Evolutionary conservation across 2,329 filamentous ascomycete genomes (phyloP), one percentile per base, ranked within the genome.

Genomic region (Aspergillus sp.): DNA sequence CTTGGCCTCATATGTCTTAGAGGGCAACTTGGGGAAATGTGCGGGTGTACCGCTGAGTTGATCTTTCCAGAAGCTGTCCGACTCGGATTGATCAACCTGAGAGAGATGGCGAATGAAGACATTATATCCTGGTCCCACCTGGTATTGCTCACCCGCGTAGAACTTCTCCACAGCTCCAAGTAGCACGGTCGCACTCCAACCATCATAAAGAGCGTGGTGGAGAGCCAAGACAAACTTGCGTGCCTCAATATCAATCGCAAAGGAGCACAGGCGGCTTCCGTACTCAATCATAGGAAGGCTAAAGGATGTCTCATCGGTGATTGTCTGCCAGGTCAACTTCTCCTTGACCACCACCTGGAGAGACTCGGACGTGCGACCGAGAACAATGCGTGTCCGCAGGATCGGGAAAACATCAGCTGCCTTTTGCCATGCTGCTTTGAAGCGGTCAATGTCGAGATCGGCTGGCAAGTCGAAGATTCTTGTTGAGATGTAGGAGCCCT

Each of bases 211-310:
- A n/a, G 62, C 53, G 54, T 62, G 64, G n/a, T 66, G 54, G 23
- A 68, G 58, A 19, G 66, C 63, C n/a, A 65, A 52, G 3, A 60
- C 63, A 42, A 57, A 30, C 59, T 36, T 30, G 15, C 48, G 48
- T 36, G 48, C 25, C 48, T 51, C 19, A 19, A 47, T 13, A 23
- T 47, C 42, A 2, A 47, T 47, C 25, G 23, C 25, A 30, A 51
- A 51, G 25, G 25, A 51, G 48, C 48, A 36, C 5, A 30, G 51
- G 11, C 55, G 19, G 47, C 54, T 51, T 63, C 60, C 21, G 60
- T 61, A 32, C 38, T 54, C 44, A 62, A 59, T n/a, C 57, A 23
- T 13, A 4, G 42, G 42, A 23, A 47, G 42, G 19, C 19, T 13
- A 21, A 47, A 47, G 19, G 42, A 47, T 23, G 19, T 47, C 42